Evolutionary conservation across 768 basidiomycete genomes (phyloP).

Genomic region (Coprinopsis sp.): DNA sequence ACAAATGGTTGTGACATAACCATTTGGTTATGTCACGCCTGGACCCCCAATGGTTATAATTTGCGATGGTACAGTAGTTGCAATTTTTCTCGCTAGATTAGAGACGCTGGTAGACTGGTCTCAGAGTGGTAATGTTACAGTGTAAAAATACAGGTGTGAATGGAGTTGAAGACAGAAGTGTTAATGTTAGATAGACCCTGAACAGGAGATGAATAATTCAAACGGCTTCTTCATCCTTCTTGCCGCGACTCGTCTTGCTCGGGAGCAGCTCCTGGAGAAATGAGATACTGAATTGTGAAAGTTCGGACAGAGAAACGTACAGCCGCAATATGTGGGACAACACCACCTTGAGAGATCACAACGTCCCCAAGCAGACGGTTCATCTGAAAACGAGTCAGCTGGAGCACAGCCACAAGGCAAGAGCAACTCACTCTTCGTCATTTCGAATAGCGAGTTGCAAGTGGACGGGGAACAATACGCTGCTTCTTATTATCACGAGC

Average conservation of each 20-base stretch:
- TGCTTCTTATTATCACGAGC: slow-evolving; percentile 92
- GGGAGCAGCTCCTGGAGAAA: slow-evolving; percentile 1
- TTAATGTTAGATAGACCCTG: too few relatives aligned
- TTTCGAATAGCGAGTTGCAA: slow-evolving; percentile 92
- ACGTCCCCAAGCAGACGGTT: slow-evolving; percentile 74
- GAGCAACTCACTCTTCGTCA: slow-evolving; percentile 70
- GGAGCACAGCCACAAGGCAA: slow-evolving; percentile 2
- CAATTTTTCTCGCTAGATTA: too few relatives aligned
- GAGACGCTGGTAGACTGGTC: too few relatives aligned
- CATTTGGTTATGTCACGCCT: too few relatives aligned
- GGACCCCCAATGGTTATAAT: too few relatives aligned
- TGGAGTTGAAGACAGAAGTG: too few relatives aligned
- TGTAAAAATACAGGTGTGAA: too few relatives aligned
- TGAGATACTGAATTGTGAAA: background rate
- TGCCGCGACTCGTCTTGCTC: slow-evolving; percentile 4
- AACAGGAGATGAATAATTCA: too few relatives aligned
- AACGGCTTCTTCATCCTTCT: slow-evolving; percentile 4
- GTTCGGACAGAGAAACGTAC: slow-evolving; percentile 16
- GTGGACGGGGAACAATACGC: slow-evolving; percentile 93
- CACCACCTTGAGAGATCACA: slow-evolving; percentile 94
- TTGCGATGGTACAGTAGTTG: too few relatives aligned
- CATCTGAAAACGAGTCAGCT: slow-evolving; percentile 29
- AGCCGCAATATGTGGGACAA: slow-evolving; percentile 72
- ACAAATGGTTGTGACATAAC: too few relatives aligned
- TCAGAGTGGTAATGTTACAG: too few relatives aligned